Percentiles rank a stretch among this genome's conserved stretches.
These are phyloP conservation scores for Didymella exigua DNA, from an alignment of 2,329 filamentous ascomycete species.

Conservation along the genomic window DNA sequence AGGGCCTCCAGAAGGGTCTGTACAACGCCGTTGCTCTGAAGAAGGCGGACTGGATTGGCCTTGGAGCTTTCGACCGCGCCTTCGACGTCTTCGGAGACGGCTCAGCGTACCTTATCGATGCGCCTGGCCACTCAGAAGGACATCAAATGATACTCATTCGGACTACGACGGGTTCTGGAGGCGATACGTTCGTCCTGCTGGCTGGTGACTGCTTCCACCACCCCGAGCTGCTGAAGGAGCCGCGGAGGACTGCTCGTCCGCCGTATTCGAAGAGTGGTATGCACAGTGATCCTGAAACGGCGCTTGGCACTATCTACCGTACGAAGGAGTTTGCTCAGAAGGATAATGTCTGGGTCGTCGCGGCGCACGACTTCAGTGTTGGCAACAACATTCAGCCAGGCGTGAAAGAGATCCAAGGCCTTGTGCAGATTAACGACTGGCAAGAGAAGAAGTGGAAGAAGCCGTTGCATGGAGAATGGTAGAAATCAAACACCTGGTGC, in stretches of 20 bases:
- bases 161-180: slow-evolving; percentile 16
- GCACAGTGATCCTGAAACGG: slow-evolving; percentile 37
- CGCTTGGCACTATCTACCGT: slow-evolving; percentile 36
- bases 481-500: too few species aligned
- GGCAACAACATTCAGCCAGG: slow-evolving; percentile 29
- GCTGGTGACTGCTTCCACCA: slow-evolving; percentile 45
- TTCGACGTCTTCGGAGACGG: slow-evolving; percentile 58
- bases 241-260: slow-evolving; percentile 34
- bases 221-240: slow-evolving; percentile 34
- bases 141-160: slow-evolving; percentile 53
- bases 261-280: slow-evolving; percentile 37
- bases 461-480: slow-evolving; percentile 6
- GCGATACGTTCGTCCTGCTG: slow-evolving; percentile 37
- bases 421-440: slow-evolving; percentile 36
- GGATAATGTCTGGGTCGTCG: slow-evolving; percentile 39
- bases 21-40: slow-evolving; percentile 38
- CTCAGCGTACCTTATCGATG: slow-evolving; percentile 56
- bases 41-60: slow-evolving; percentile 45
- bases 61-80: slow-evolving; percentile 50
- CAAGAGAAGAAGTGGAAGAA: slow-evolving; percentile 35
- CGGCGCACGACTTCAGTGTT: slow-evolving; percentile 40
- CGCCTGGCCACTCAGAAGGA: slow-evolving; percentile 59
- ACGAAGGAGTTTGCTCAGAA: slow-evolving; percentile 29
- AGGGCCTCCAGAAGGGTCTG: slow-evolving; percentile 30
- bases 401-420: slow-evolving; percentile 31